A percentile compares a stretch with the other conserved stretches of the same genome.
Evolutionary conservation across 2,329 filamentous ascomycete species (phyloP).

Genomic region (Xylariaceae sp.): DNA sequence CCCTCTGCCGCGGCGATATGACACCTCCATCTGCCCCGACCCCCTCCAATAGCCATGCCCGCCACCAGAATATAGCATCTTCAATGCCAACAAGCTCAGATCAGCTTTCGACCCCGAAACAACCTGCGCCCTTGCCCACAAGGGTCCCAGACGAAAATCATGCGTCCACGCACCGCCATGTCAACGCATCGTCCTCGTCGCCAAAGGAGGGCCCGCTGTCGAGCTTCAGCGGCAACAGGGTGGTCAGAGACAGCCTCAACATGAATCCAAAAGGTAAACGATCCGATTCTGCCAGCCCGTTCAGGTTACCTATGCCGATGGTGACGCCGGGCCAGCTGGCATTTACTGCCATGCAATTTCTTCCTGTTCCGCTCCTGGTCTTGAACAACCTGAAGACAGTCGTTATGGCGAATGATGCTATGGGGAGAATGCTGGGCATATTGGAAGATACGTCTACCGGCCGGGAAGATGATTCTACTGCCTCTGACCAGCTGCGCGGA

Average conservation of each 20-base stretch:
- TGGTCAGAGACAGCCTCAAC: constrained; percentile 8
- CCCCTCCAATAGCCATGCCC: constrained; percentile 3
- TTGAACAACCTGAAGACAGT: constrained; percentile 66
- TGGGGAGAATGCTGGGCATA: constrained; percentile 64
- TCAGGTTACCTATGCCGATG: constrained; percentile 39
- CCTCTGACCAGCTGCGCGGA: constrained; percentile 59
- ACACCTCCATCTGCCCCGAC: constrained; percentile 12
- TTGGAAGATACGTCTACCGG: constrained; percentile 36
- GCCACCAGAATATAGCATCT: background rate
- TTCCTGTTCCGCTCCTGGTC: constrained; percentile 68
- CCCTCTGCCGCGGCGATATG: constrained; percentile 18
- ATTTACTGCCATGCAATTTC: constrained; percentile 66
- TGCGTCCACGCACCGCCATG: constrained; percentile 2
- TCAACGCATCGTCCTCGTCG: background rate
- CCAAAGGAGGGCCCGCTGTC: constrained; percentile 10
- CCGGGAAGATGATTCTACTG: constrained; percentile 37
- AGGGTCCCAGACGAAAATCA: constrained; percentile 7
- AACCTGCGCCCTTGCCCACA: constrained; percentile 5
- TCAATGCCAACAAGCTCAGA: constrained; percentile 11
- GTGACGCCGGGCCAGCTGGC: constrained; percentile 53
- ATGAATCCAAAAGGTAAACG: constrained; percentile 15
- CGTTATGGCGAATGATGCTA: constrained; percentile 70
- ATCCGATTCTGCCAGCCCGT: constrained; percentile 30
- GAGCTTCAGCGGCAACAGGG: constrained; percentile 3
- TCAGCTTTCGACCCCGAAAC: constrained; percentile 6